A percentile compares a stretch with the other conserved stretches of the same genome.
phyloP scores from a whole-genome alignment of 139 green algal species.

The Marvania coccoides region DNA sequence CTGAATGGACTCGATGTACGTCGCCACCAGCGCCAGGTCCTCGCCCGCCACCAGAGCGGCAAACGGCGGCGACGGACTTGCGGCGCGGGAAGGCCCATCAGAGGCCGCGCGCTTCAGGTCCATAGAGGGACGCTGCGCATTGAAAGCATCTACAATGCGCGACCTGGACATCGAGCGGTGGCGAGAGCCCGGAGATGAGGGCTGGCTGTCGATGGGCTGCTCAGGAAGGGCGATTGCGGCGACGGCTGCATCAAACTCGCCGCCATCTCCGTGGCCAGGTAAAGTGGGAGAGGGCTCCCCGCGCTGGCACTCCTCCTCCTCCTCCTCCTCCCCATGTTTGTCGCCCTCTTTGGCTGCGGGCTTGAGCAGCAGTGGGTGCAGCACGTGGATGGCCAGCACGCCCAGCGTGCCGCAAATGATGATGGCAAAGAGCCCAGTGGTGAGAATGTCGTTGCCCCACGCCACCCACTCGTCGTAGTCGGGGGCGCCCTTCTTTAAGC shows the following conservation, averaged over 20 bases:
- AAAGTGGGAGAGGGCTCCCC: too few relatives aligned
- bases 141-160: background rate
- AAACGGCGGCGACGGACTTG: background rate
- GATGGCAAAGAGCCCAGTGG: conserved; percentile 42
- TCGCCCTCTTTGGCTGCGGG: background rate
- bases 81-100: too few relatives aligned
- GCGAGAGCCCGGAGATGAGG: background rate
- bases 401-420: conserved; percentile 61
- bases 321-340: background rate
- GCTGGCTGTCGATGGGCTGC: background rate
- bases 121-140: background rate
- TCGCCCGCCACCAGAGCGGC: background rate
- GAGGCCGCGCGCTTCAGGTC: background rate
- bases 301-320: too few relatives aligned
- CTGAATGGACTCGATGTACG: conserved; percentile 28
- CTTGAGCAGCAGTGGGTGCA: conserved; percentile 30
- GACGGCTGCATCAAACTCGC: too few relatives aligned
- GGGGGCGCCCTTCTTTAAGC: background rate
- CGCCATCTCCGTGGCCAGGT: too few relatives aligned
- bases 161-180: background rate
- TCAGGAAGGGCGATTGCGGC: too few relatives aligned
- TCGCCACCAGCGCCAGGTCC: conserved; percentile 20
- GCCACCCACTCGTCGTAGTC: conserved; percentile 15
- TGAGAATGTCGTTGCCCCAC: conserved; percentile 50
- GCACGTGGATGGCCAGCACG: conserved; percentile 35